phyloP scores from a whole-genome alignment of 192 early-diverging fungal species.

The Backusella circina region DNA sequence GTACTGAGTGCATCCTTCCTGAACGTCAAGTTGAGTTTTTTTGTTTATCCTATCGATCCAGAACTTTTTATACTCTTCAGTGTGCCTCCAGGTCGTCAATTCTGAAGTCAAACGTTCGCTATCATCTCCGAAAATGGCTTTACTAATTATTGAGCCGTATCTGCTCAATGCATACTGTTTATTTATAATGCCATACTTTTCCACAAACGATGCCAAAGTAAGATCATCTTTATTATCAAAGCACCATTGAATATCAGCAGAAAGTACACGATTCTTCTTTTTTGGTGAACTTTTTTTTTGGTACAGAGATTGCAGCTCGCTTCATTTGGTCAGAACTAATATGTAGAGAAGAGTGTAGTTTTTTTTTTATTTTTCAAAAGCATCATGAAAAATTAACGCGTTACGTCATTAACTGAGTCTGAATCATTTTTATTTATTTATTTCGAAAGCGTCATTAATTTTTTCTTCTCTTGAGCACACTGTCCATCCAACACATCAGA shows the following conservation, averaged over 20 bases:
- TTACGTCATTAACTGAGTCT: constrained; percentile 2
- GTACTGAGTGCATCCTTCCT: constrained; percentile 9
- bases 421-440: neutral
- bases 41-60: constrained; percentile 5
- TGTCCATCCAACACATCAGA: neutral
- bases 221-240: constrained; percentile 9
- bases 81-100: constrained; percentile 5
- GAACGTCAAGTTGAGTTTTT: constrained; percentile 6
- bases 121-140: neutral
- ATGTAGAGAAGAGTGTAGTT: neutral
- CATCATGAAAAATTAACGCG: neutral
- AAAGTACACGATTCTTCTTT: constrained; percentile 10
- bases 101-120: constrained; percentile 4
- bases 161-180: constrained; percentile 14
- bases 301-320: constrained; percentile 5
- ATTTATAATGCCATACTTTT: constrained; percentile 3
- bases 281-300: constrained; percentile 10
- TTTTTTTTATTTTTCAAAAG: constrained; percentile 2
- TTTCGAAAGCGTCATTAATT: neutral
- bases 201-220: constrained; percentile 1
- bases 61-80: constrained; percentile 12
- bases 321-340: constrained; percentile 7
- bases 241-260: constrained; percentile 18
- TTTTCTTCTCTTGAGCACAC: neutral
- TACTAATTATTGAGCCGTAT: constrained; percentile 14